Base-by-base conservation (phyloP, 1,139 yeast species). In the Nakaseomyces uthaithaninus region DNA sequence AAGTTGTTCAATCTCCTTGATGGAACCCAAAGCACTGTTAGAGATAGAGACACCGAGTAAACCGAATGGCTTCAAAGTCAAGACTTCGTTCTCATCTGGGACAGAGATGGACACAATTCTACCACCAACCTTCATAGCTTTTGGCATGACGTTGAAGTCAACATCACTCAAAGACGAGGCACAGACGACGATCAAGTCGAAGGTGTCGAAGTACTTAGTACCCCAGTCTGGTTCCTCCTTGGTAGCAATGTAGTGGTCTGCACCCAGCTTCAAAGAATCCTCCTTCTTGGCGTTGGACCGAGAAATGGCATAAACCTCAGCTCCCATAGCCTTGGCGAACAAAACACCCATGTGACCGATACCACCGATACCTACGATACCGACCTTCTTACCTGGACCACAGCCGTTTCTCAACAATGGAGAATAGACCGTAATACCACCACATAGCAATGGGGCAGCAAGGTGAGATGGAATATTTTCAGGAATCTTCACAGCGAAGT, bases 301-400 rank as follows among this genome's bases (percentile, higher is more conserved):
- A n/a, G 79, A 72, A 52, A 75, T 66, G 3, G 74, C 77, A 45
- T 65, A 65, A 12, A 74, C 78, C 47, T 74, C 70, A 25, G 77
- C 76, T 34, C 79, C 80, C 52, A 75, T 53, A 6, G 79, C 80
- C 48, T 70, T 68, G 38, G 78, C 73, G 45, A 74, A 68, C 62
- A 71, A 67, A 39, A 74, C 62, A 27, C 75, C 78, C 70, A 74
- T 68, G 59, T 74, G 78, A 31, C 80, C 80, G 47, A 75, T 62
- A 39, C 81, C 81, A 51, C 81, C 81, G 44, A 75, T 65, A 47
- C 81, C 80, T 43, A 72, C 65, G 47, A 75, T 62, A 44, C 75
- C 80, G 41, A 75, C 75, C 39, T 62, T 66, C 40, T 70, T 70
- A 31, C 59, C 61, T 36, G 66, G 67, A 41, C 68, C 72, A 44